Percentiles rank a stretch among this genome's conserved stretches.
Evolutionary conservation across 495 filamentous ascomycete genomes (phyloP).

Genomic region (Talaromyces wortmannii): DNA sequence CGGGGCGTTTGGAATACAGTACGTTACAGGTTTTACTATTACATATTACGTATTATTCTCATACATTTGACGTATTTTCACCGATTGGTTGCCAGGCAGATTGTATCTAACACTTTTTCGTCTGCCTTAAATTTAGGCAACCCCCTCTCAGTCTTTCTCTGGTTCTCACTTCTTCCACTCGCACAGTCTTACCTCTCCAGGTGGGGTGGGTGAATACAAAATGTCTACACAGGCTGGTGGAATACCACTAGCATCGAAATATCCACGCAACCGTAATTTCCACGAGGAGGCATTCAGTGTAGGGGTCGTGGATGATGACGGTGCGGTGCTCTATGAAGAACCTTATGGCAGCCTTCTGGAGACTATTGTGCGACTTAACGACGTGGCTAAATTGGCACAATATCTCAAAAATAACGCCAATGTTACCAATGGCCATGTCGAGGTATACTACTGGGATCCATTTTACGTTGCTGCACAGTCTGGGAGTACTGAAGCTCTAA

Average conservation of each 20-base stretch:
- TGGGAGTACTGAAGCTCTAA: conserved; percentile 1
- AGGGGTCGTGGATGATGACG: not conserved
- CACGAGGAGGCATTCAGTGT: conserved; percentile 7
- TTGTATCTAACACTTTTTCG: too few species aligned
- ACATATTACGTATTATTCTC: too few species aligned
- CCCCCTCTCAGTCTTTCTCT: too few species aligned
- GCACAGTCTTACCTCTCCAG: too few species aligned
- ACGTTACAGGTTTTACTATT: too few species aligned
- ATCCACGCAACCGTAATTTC: not conserved
- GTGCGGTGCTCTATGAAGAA: not conserved
- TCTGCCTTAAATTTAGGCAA: too few species aligned
- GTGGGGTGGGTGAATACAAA: too few species aligned
- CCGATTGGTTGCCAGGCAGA: too few species aligned
- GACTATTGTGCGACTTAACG: not conserved
- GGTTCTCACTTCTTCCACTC: too few species aligned
- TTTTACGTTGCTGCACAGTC: not conserved
- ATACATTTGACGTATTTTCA: too few species aligned
- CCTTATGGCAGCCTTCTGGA: not conserved
- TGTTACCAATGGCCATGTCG: not conserved
- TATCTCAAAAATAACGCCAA: not conserved
- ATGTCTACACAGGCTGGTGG: not conserved
- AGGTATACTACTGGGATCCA: not conserved
- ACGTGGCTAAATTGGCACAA: not conserved
- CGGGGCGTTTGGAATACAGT: too few species aligned
- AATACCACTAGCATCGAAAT: not conserved